A percentile compares a stretch with the other conserved stretches of the same genome.
phyloP scores from a whole-genome alignment of 78 protist species.

The Speleostelium caveatum region DNA sequence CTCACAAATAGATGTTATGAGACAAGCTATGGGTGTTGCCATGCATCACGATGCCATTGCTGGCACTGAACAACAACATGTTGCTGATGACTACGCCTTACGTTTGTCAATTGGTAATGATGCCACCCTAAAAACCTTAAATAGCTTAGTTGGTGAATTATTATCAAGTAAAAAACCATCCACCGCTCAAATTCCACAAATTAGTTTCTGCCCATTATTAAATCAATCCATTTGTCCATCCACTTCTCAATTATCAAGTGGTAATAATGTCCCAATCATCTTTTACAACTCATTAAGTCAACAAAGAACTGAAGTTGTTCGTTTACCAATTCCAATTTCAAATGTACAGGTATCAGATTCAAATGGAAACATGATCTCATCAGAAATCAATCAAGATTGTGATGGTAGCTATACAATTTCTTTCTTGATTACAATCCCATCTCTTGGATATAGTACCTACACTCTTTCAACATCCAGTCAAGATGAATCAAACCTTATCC shows the following conservation, averaged over 20 bases:
- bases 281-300: slow-evolving; percentile 48
- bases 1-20: slow-evolving; percentile 5
- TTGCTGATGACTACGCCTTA: slow-evolving; percentile 89
- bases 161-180: not conserved
- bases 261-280: slow-evolving; percentile 37
- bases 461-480: not conserved
- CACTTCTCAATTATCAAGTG: slow-evolving; percentile 7
- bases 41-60: slow-evolving; percentile 94
- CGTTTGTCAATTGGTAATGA: slow-evolving; percentile 78
- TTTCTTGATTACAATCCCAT: slow-evolving; percentile 19
- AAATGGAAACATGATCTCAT: not conserved
- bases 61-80: slow-evolving; percentile 91
- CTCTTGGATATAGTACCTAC: slow-evolving; percentile 52
- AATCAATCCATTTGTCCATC: slow-evolving; percentile 58
- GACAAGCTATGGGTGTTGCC: slow-evolving; percentile 82
- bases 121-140: not conserved
- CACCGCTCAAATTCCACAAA: not conserved
- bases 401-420: not conserved
- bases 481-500: not conserved
- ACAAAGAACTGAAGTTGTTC: slow-evolving; percentile 25
- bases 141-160: slow-evolving; percentile 18
- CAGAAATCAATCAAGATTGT: not conserved
- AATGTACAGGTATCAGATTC: not conserved
- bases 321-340: slow-evolving; percentile 50
- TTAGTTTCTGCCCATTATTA: slow-evolving; percentile 59